These are phyloP conservation scores for Camptophora hylomeconis DNA, from an alignment of 2,329 filamentous ascomycete genomes.

Conservation along the genomic window DNA sequence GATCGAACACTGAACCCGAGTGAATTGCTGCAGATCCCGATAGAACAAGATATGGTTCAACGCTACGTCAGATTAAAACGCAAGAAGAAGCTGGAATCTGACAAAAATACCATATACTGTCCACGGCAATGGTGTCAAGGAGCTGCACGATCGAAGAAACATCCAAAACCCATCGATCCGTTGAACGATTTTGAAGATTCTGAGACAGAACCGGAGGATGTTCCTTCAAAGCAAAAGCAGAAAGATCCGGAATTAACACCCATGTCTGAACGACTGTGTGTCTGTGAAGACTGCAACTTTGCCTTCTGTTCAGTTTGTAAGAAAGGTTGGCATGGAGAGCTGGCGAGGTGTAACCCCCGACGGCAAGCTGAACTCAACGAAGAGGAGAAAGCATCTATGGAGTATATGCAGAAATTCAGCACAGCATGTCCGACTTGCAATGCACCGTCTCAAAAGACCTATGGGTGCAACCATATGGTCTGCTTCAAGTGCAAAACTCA, in stretches of 20 bases:
- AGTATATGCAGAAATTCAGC: slow-evolving; percentile 70
- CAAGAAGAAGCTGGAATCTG: slow-evolving; percentile 81
- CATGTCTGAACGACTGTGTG: slow-evolving; percentile 54
- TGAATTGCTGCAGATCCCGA: slow-evolving; percentile 66
- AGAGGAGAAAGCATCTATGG: slow-evolving; percentile 75
- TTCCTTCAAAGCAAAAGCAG: slow-evolving; percentile 25
- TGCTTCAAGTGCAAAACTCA: slow-evolving; percentile 82
- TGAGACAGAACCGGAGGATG: slow-evolving; percentile 13
- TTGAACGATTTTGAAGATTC: slow-evolving; percentile 38
- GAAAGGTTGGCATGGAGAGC: slow-evolving; percentile 87
- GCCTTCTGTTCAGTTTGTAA: slow-evolving; percentile 72
- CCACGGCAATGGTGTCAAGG: slow-evolving; percentile 87
- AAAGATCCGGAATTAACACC: slow-evolving; percentile 31
- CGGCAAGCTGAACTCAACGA: slow-evolving; percentile 59
- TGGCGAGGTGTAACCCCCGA: slow-evolving; percentile 53
- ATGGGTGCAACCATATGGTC: slow-evolving; percentile 95
- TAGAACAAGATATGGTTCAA: slow-evolving; percentile 59
- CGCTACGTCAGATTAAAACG: slow-evolving; percentile 84
- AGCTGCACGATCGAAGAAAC: slow-evolving; percentile 62
- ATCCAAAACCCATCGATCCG: slow-evolving; percentile 56
- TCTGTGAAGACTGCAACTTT: slow-evolving; percentile 80
- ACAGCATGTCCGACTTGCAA: slow-evolving; percentile 81
- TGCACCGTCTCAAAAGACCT: slow-evolving; percentile 74
- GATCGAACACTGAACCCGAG: slow-evolving; percentile 64
- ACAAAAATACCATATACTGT: slow-evolving; percentile 86